These are phyloP conservation scores for Furcasterigmium furcatum DNA, from an alignment of 2,329 filamentous ascomycete species.

Conservation along the genomic window DNA sequence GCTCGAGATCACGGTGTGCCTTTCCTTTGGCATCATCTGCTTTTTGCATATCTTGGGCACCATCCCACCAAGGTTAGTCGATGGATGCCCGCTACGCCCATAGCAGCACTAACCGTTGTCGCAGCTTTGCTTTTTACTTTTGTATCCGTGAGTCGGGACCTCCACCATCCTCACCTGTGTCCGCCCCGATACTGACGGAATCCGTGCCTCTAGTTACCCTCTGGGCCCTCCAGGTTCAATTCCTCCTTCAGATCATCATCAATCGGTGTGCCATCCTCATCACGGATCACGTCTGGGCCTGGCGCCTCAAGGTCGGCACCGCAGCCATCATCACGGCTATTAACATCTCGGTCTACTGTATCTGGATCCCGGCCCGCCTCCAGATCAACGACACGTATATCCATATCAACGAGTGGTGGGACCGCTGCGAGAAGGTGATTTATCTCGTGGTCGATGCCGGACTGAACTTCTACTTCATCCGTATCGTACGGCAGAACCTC, in stretches of 20 bases:
- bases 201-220: slow-evolving; percentile 14
- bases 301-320: slow-evolving; percentile 38
- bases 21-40: slow-evolving; percentile 35
- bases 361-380: slow-evolving; percentile 47
- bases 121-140: slow-evolving; percentile 23
- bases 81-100: background rate
- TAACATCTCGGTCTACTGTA: slow-evolving; percentile 44
- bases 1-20: slow-evolving; percentile 36
- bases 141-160: slow-evolving; percentile 15
- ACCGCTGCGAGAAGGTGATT: slow-evolving; percentile 42
- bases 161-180: slow-evolving; percentile 7
- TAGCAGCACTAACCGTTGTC: background rate
- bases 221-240: slow-evolving; percentile 21
- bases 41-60: slow-evolving; percentile 16
- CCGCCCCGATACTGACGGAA: slow-evolving; percentile 13
- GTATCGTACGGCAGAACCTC: slow-evolving; percentile 38
- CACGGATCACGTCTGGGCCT: slow-evolving; percentile 27
- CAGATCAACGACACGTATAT: slow-evolving; percentile 32
- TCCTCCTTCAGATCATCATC: slow-evolving; percentile 48
- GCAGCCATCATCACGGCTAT: slow-evolving; percentile 36
- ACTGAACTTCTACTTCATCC: slow-evolving; percentile 43
- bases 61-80: slow-evolving; percentile 16
- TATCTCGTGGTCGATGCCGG: slow-evolving; percentile 39
- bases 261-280: slow-evolving; percentile 43
- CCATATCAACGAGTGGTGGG: slow-evolving; percentile 41